Evolutionary conservation across 2,329 filamentous ascomycete species (phyloP).

Genomic region (Pseudogymnoascus sp.): DNA sequence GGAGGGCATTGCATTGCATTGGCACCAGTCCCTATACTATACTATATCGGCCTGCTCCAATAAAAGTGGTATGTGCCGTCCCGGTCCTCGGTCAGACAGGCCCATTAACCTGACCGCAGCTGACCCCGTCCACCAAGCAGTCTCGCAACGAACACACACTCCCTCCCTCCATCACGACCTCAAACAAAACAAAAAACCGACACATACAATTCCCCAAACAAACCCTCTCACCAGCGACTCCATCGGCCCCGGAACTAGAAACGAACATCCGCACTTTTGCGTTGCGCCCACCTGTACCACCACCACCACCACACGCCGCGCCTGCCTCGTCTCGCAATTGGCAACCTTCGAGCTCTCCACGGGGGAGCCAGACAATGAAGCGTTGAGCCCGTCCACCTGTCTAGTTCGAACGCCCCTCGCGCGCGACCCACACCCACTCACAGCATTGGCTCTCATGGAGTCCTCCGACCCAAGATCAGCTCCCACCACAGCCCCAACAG

Average conservation of each 20-base stretch:
- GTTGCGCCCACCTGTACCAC: neutral
- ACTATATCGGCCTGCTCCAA: neutral
- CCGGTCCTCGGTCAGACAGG: neutral
- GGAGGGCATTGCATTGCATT: neutral
- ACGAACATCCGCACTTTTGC: neutral
- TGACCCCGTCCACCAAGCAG: neutral
- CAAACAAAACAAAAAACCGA: neutral
- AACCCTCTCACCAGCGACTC: neutral
- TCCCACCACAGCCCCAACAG: slow-evolving; percentile 17
- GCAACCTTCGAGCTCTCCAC: neutral
- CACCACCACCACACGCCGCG: too few species aligned
- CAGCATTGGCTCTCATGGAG: slow-evolving; percentile 22
- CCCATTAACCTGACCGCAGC: neutral
- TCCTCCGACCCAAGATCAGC: slow-evolving; percentile 23
- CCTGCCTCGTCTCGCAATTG: neutral
- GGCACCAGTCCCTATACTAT: neutral
- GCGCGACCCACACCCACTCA: neutral
- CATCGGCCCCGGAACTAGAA: neutral
- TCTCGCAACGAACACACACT: neutral
- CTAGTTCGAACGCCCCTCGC: neutral
- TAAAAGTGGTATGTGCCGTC: neutral
- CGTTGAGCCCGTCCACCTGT: neutral
- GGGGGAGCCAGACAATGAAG: neutral
- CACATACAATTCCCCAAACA: neutral
- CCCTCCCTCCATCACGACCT: neutral